phyloP scores from a whole-genome alignment of 139 green algal species.

The Picochlorum sp. region DNA sequence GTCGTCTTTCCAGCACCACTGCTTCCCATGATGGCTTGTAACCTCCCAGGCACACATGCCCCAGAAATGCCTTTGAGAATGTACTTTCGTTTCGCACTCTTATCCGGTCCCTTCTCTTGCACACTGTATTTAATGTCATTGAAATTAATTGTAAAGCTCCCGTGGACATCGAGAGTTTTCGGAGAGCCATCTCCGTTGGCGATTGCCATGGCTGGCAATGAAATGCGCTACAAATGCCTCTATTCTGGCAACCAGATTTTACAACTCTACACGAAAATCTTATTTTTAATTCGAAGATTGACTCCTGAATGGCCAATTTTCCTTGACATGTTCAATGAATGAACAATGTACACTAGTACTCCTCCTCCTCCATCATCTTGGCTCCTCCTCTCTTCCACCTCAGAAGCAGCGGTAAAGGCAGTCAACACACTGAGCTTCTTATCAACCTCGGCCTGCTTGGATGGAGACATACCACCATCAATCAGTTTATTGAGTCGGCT shows the following conservation, averaged over 20 bases:
- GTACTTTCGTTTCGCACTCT: not conserved
- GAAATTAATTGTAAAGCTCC: not conserved
- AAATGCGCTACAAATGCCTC: no score
- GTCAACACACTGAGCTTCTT: slow-evolving; percentile 33
- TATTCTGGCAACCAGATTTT: no score
- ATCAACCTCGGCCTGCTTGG: slow-evolving; percentile 38
- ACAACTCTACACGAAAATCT: no score
- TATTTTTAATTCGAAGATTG: no score
- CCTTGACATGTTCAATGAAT: no score
- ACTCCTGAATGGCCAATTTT: no score
- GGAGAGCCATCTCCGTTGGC: no score
- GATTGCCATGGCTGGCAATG: no score
- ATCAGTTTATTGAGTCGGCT: slow-evolving; percentile 63
- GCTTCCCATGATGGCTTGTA: slow-evolving; percentile 54
- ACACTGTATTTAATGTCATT: not conserved
- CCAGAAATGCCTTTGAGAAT: slow-evolving; percentile 41
- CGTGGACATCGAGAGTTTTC: no score
- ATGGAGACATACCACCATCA: slow-evolving; percentile 29
- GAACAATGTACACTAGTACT: no score
- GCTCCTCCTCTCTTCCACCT: not conserved
- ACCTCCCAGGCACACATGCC: slow-evolving; percentile 14
- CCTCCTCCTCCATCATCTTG: not conserved
- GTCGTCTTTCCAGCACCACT: slow-evolving; percentile 62
- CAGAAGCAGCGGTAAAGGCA: slow-evolving; percentile 16
- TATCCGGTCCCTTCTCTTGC: not conserved